Evolutionary conservation across 2,329 filamentous ascomycete species (phyloP).

Genomic region (Microdochium bolleyi): DNA sequence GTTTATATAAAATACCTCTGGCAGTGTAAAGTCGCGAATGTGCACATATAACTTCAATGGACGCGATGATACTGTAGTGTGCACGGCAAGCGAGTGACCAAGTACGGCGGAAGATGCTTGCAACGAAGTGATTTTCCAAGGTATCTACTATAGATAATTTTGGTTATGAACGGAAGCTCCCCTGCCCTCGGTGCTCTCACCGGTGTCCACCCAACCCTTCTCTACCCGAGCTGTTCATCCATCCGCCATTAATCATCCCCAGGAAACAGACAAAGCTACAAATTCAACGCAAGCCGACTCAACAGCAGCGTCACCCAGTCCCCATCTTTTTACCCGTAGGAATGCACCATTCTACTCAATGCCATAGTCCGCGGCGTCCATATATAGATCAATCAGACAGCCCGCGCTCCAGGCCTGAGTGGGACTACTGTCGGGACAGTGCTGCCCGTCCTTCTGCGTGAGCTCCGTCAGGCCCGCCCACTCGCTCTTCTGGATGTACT

Average conservation of each 20-base stretch:
- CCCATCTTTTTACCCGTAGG: not conserved
- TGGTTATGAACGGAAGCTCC: not conserved
- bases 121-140: not conserved
- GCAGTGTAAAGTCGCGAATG: not conserved
- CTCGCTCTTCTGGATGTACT: constrained; percentile 67
- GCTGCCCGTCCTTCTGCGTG: constrained; percentile 80
- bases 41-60: too few species aligned
- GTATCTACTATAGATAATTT: not conserved
- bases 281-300: not conserved
- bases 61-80: too few species aligned
- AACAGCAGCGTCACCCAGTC: not conserved
- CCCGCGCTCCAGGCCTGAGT: constrained; percentile 96
- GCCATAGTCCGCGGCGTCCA: constrained; percentile 62
- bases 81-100: too few species aligned
- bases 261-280: not conserved
- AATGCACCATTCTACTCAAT: not conserved
- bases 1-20: not conserved
- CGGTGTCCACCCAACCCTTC: not conserved
- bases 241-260: too few species aligned
- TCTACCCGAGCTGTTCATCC: not conserved
- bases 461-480: constrained; percentile 93
- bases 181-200: not conserved
- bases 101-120: not conserved
- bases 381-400: constrained; percentile 91
- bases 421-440: constrained; percentile 83